Conservation (phyloP, 345 rosid species). For the Eutrema japonicum region DNA sequence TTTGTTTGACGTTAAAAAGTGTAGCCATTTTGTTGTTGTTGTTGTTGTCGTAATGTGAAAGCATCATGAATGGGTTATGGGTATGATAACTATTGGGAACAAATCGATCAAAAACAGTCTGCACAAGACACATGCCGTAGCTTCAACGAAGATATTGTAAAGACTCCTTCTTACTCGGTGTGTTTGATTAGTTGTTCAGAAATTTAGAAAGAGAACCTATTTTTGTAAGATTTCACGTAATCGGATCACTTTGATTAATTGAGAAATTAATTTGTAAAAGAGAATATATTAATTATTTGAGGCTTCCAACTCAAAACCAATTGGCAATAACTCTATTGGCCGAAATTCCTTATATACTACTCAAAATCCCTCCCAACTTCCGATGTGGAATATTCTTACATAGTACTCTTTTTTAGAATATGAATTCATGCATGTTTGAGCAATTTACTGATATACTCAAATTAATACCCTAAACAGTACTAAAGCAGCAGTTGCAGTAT, state of each 20-base stretch:
- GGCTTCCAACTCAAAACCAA: too few species aligned
- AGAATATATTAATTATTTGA: too few species aligned
- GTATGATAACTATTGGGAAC: not conserved
- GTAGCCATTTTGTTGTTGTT: not conserved
- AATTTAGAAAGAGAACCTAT: not conserved
- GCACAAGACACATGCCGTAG: slow-evolving; percentile 3
- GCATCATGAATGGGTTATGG: not conserved
- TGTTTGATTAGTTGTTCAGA: not conserved
- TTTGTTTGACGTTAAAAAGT: slow-evolving; percentile 19
- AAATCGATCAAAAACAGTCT: slow-evolving; percentile 8
- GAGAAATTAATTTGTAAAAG: not conserved
- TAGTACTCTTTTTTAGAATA: too few species aligned
- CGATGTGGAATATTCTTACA: too few species aligned
- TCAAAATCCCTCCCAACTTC: too few species aligned
- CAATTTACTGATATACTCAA: too few species aligned
- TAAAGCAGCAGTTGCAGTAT: too few species aligned
- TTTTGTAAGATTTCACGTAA: not conserved
- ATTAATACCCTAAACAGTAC: too few species aligned
- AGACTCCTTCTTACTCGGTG: not conserved
- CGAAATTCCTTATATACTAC: too few species aligned
- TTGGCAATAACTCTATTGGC: too few species aligned
- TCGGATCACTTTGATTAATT: not conserved
- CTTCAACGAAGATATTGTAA: not conserved
- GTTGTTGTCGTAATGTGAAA: slow-evolving; percentile 3
- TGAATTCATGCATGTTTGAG: too few species aligned